Evolutionary conservation across 306 rosid species (phyloP).

Genomic region (Neltuma alba): DNA sequence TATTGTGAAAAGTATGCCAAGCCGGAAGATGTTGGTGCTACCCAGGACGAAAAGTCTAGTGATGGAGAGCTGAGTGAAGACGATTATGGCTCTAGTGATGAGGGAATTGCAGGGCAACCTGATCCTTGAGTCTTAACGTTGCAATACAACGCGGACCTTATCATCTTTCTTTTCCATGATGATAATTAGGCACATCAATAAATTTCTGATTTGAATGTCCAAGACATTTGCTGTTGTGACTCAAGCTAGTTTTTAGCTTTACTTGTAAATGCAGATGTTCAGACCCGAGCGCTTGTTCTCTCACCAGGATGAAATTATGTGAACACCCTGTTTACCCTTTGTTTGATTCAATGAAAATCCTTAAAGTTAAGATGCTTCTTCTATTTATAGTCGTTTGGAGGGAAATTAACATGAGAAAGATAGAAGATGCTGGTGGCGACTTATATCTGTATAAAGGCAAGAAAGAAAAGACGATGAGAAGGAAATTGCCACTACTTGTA

Average conservation of each 20-base stretch:
- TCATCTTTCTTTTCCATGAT: constrained; percentile 40
- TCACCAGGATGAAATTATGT: neutral
- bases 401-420: neutral
- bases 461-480: neutral
- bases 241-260: constrained; percentile 15
- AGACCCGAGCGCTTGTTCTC: neutral
- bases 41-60: constrained; percentile 59
- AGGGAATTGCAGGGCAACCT: constrained; percentile 66
- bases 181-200: constrained; percentile 50
- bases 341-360: neutral
- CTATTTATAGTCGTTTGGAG: neutral
- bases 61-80: constrained; percentile 85
- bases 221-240: constrained; percentile 33
- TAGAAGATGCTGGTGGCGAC: neutral
- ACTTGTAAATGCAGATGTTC: constrained; percentile 20
- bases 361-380: neutral
- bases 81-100: constrained; percentile 70
- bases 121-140: constrained; percentile 57
- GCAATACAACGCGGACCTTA: constrained; percentile 29
- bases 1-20: constrained; percentile 80
- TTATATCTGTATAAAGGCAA: neutral
- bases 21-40: constrained; percentile 69
- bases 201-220: constrained; percentile 44
- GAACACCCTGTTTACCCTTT: neutral
- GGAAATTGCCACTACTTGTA: neutral